Percentiles rank a stretch among this genome's conserved stretches.
These are phyloP conservation scores for Plantago elongata DNA, from an alignment of 257 asterid genomes.

Conservation along the genomic window DNA sequence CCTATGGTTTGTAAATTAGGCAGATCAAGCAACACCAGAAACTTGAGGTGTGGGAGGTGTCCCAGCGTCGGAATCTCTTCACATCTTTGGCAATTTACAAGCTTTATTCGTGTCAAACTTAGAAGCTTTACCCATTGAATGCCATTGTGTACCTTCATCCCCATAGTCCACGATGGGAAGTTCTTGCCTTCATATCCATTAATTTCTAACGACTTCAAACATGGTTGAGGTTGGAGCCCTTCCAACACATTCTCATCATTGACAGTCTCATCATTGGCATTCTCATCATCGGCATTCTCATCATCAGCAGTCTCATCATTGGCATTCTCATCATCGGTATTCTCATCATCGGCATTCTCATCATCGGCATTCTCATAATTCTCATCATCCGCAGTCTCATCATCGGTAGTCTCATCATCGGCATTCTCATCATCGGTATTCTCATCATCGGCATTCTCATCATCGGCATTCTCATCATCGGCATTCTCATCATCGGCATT, in stretches of 20 bases:
- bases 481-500: too few species aligned
- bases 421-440: too few species aligned
- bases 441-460: too few species aligned
- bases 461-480: too few species aligned
- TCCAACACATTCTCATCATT: conserved; percentile 22
- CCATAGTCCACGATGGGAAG: conserved; percentile 20
- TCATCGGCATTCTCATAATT: too few species aligned
- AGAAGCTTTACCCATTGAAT: not conserved
- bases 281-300: too few species aligned
- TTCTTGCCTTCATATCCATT: not conserved
- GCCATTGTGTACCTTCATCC: not conserved
- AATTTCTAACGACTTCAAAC: conserved; percentile 4
- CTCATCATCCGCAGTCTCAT: too few species aligned
- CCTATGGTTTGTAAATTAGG: not conserved
- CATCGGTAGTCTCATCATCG: too few species aligned
- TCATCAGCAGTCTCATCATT: too few species aligned
- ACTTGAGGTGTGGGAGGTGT: conserved; percentile 16
- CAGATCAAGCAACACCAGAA: not conserved
- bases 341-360: too few species aligned
- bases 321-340: too few species aligned
- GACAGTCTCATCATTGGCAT: too few species aligned
- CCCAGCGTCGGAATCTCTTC: conserved; percentile 24
- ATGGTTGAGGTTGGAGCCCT: conserved; percentile 27
- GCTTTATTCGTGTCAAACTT: not conserved
- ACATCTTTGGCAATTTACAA: not conserved